Evolutionary conservation across 495 filamentous ascomycete species (phyloP), one percentile per base, ranked within the genome.

Genomic region (Parmelia sp.): DNA sequence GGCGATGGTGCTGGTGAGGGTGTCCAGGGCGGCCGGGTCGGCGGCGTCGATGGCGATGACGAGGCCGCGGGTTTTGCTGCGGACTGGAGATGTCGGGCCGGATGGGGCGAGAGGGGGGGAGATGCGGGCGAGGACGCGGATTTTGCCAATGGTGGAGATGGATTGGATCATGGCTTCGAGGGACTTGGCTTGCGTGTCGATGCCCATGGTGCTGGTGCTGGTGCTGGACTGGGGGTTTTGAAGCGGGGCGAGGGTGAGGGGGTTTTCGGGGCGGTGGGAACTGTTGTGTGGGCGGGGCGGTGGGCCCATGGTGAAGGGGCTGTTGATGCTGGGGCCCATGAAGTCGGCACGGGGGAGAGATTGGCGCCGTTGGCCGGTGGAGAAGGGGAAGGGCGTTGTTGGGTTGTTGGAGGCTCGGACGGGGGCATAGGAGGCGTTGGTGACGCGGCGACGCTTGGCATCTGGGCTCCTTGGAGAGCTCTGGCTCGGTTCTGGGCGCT

Each of bases 31-130:
- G 1, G 72, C 67, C 4, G 73, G 69, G 58, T 89, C 82, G 29
- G 87, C 76, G 19, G 92, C 91, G 71, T 98, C 94, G 29, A 98
- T 74, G 0, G 90, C 87, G 56, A 97, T 86, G 33, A 97, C 81
- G 2, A 90, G 82, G 0, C 95, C 92, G 47, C 92, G 82, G 31
- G 79, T 73, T 61, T 74, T 75, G 40, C 71, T 75, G 40, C 71
- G 73, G 12, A 74, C 67, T 11, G 74, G 78, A n/a, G 74, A 75
- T 40, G 74, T 75, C 21, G 74, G 73, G 69, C 76, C 75, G 17
- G 70, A 79, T 33, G 66, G 74, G n/a, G 76, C 74, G 5, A 92
- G 76, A 0, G 87, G 82, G n/a, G 87, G 86, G 7, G 87, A 83
- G 51, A 90, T 86, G 62, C 83, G 83, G n/a, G 81, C 74, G 8